Percentiles rank a stretch among this genome's conserved stretches.
phyloP scores from a whole-genome alignment of 1,284 basidiomycete genomes.

The Cutaneotrichosporon arboriforme region DNA sequence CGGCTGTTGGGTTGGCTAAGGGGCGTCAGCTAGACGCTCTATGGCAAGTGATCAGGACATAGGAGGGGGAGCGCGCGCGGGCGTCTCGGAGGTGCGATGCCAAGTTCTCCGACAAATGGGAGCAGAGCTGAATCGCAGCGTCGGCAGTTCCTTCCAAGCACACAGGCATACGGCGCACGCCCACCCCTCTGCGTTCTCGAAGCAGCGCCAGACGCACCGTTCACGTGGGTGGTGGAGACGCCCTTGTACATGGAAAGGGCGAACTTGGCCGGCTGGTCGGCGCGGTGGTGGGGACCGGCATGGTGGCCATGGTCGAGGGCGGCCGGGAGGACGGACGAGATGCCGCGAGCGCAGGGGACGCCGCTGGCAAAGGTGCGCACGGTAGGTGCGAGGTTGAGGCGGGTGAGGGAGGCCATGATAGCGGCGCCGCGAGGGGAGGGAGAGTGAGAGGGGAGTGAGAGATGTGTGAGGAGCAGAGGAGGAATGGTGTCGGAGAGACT shows the following conservation, averaged over 20 bases:
- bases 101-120: neutral
- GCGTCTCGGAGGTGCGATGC: neutral
- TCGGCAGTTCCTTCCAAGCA: neutral
- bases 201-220: constrained; percentile 55
- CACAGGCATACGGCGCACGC: neutral
- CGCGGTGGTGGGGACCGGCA: constrained; percentile 52
- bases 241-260: constrained; percentile 53
- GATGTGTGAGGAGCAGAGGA: constrained; percentile 1
- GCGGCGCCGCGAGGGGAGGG: constrained; percentile 6
- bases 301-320: constrained; percentile 55
- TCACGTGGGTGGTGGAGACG: constrained; percentile 56
- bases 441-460: constrained; percentile 1
- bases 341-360: constrained; percentile 93
- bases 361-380: constrained; percentile 72
- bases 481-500: too few species aligned
- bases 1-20: constrained; percentile 52
- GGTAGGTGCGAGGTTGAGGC: constrained; percentile 71
- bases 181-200: neutral
- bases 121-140: too few species aligned
- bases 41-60: neutral
- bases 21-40: neutral
- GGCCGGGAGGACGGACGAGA: constrained; percentile 78
- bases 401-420: constrained; percentile 33
- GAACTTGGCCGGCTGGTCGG: constrained; percentile 64
- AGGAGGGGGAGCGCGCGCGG: neutral